Evolutionary conservation across 1,284 basidiomycete species (phyloP).

Genomic region (Sparassis latifolia): DNA sequence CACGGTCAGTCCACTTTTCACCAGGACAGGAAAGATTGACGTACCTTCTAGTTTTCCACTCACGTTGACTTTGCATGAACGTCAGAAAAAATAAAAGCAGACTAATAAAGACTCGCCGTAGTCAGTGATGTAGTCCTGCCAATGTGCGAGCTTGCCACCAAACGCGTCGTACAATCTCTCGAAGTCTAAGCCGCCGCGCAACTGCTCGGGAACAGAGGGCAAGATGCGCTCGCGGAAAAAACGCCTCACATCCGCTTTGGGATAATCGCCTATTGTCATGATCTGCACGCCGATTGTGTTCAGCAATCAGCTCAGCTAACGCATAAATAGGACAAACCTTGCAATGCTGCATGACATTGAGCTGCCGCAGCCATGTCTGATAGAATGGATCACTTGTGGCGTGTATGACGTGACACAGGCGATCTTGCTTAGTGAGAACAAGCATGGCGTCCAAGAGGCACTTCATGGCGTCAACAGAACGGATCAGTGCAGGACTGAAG

Average conservation of each 20-base stretch:
- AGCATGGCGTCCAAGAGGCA: constrained; percentile 77
- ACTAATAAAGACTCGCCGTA: constrained; percentile 35
- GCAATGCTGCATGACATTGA: constrained; percentile 76
- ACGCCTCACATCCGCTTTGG: constrained; percentile 56
- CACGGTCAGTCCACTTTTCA: not conserved
- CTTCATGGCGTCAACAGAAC: constrained; percentile 74
- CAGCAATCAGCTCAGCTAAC: not conserved
- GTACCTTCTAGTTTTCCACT: constrained; percentile 33
- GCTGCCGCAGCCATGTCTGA: constrained; percentile 71
- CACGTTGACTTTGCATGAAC: constrained; percentile 23
- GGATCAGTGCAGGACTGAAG: constrained; percentile 60
- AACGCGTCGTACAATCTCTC: constrained; percentile 70
- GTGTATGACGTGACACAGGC: constrained; percentile 76
- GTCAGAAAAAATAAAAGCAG: not conserved
- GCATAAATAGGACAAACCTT: constrained; percentile 37
- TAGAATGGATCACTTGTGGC: constrained; percentile 82
- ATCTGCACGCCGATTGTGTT: constrained; percentile 35
- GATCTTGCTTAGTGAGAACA: constrained; percentile 79
- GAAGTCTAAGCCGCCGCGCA: constrained; percentile 52
- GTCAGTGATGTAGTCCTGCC: constrained; percentile 71
- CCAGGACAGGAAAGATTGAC: constrained; percentile 15
- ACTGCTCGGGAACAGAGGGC: constrained; percentile 52
- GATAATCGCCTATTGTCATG: constrained; percentile 73
- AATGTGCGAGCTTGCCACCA: constrained; percentile 77
- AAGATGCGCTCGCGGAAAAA: constrained; percentile 62